Evolutionary conservation across 1,139 yeast species (phyloP), one percentile per base, ranked within the genome.

Genomic region (Yamadazyma epiphylla): DNA sequence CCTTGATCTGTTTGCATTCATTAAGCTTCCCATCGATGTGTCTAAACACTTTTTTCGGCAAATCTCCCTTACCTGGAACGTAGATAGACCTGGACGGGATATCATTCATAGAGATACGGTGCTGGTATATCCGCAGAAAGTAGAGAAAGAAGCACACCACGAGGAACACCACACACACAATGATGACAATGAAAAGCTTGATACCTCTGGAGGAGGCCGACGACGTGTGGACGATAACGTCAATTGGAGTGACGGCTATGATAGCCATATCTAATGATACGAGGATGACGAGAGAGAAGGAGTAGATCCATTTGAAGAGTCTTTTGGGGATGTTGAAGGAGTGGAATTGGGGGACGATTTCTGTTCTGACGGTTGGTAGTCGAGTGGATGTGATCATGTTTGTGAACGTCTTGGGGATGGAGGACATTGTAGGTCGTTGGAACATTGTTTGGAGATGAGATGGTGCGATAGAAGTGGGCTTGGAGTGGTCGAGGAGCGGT

Each of bases 141-240:
- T 68, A 69, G 14, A 85, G 53, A 2, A 75, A 38, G 5, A 76
- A 43, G 9, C 77, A 60, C 6, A 71, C 49, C 1, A 80, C 41
- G 1, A 77, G 60, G 38, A 83, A 77, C 4, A 77, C 60, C 4
- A 78, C 86, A 46, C 86, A 73, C 7, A 83, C 87, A 29, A 78
- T 75, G 13, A 85, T 77, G 21, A 88, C 88, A 41, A 84, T 81
- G 42, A 84, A 79, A 12, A 83, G 73, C 50, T 85, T 82, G 54
- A 85, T 58, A 8, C 71, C 78, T 40, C 74, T 75, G 34, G 74
- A 74, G 13, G 73, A 60, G 2, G 76, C 58, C 25, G 70, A 62
- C 1, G 71, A 53, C 2, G 89, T 78, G 53, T 81, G 89, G 1
- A 75, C 74, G 37, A 83, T 71, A 28, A 83, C 78, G 54, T 85